Evolutionary conservation across 805 yeast species (phyloP).

Genomic region (Cephaloascus fragrans): DNA sequence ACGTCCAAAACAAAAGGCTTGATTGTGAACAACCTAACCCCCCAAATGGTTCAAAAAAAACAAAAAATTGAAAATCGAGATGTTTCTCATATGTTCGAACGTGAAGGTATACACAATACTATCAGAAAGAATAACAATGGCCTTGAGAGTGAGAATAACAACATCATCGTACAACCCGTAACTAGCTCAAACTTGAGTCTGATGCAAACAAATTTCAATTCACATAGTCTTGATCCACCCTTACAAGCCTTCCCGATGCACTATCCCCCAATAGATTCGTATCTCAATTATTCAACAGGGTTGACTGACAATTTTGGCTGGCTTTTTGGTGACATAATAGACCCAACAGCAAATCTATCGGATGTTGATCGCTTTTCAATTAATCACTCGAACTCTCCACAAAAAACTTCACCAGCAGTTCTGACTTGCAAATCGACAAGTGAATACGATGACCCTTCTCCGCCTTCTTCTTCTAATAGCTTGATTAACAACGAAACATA

Average conservation of each 20-base stretch:
- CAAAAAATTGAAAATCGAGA: neutral
- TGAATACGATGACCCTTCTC: neutral
- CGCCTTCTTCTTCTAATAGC: too few species aligned
- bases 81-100: neutral
- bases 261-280: neutral
- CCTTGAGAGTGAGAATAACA: too few species aligned
- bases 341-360: neutral
- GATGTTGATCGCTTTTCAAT: neutral
- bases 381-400: neutral
- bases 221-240: neutral
- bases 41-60: neutral
- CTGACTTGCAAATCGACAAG: neutral
- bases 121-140: too few species aligned
- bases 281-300: slow-evolving; percentile 7
- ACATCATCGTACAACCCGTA: too few species aligned
- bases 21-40: neutral
- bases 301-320: slow-evolving; percentile 12
- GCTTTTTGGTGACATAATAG: slow-evolving; percentile 11
- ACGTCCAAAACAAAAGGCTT: neutral
- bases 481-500: neutral
- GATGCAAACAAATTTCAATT: neutral
- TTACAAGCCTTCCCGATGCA: neutral
- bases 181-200: too few species aligned
- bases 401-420: neutral
- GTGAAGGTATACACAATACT: too few species aligned